phyloP scores from a whole-genome alignment of 108 stramenopile species.

The Cyclotella atomus region DNA sequence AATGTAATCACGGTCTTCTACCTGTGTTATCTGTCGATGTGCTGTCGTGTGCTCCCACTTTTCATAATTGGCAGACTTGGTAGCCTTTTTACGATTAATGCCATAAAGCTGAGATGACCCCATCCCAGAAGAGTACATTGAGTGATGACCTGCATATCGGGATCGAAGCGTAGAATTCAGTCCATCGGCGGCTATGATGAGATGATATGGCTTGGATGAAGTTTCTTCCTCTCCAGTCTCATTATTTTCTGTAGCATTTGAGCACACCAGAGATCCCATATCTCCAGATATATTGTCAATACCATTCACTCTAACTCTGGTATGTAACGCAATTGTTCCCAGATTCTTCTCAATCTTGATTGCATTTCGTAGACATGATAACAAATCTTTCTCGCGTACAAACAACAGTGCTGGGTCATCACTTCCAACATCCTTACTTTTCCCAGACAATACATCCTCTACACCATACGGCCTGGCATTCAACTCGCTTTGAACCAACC shows the following conservation, averaged over 20 bases:
- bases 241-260: conserved; percentile 5
- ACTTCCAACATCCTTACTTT: background rate
- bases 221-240: conserved; percentile 35
- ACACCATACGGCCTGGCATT: conserved; percentile 40
- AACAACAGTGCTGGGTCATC: conserved; percentile 64
- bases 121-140: conserved; percentile 20
- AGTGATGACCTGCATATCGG: conserved; percentile 70
- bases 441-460: conserved; percentile 17
- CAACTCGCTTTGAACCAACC: conserved; percentile 77
- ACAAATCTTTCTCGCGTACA: conserved; percentile 74
- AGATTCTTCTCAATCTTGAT: conserved; percentile 56
- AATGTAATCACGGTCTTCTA: conserved; percentile 79
- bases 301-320: conserved; percentile 48
- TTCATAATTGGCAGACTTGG: conserved; percentile 22
- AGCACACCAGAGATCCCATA: conserved; percentile 58
- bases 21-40: conserved; percentile 60
- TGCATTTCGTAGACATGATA: conserved; percentile 61
- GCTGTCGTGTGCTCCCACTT: conserved; percentile 58
- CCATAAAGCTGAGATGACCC: conserved; percentile 8
- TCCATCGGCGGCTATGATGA: conserved; percentile 88
- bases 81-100: conserved; percentile 3
- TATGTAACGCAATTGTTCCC: conserved; percentile 65
- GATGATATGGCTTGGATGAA: conserved; percentile 62
- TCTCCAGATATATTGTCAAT: conserved; percentile 51
- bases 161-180: conserved; percentile 71